phyloP scores from a whole-genome alignment of 345 rosid genomes.

The Hibiscus trionum region DNA sequence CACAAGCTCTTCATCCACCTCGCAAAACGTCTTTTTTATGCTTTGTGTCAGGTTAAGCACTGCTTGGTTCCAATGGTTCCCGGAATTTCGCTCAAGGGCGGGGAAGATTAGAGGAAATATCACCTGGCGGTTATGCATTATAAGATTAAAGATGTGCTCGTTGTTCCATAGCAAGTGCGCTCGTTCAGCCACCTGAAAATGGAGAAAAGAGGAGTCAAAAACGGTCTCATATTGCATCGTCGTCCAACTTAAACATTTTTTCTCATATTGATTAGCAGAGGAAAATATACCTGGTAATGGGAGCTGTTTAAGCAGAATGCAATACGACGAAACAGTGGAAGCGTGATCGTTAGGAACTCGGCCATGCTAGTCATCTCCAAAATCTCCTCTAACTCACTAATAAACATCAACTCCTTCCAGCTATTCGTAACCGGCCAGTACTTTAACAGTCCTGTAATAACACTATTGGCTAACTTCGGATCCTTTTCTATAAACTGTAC shows the following conservation, averaged over 20 bases:
- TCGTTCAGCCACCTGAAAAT: slow-evolving; percentile 69
- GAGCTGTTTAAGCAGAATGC: slow-evolving; percentile 64
- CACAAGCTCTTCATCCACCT: slow-evolving; percentile 63
- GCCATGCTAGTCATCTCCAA: slow-evolving; percentile 52
- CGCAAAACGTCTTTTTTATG: slow-evolving; percentile 41
- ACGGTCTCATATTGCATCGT: slow-evolving; percentile 5
- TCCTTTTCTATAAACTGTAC: slow-evolving; percentile 72
- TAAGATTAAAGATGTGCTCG: slow-evolving; percentile 51
- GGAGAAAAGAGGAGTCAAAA: background rate
- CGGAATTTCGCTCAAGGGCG: slow-evolving; percentile 53
- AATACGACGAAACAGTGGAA: slow-evolving; percentile 56
- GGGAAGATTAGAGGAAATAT: slow-evolving; percentile 50
- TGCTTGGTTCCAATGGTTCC: slow-evolving; percentile 71
- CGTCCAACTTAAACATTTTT: background rate
- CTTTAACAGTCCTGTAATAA: slow-evolving; percentile 58
- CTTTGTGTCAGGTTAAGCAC: slow-evolving; percentile 61
- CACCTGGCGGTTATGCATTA: slow-evolving; percentile 44
- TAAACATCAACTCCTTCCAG: slow-evolving; percentile 78
- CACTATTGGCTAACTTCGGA: slow-evolving; percentile 43
- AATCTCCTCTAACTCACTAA: slow-evolving; percentile 77
- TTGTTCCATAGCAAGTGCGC: slow-evolving; percentile 76
- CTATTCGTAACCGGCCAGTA: slow-evolving; percentile 81
- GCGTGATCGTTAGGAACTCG: slow-evolving; percentile 57
- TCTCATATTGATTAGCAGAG: background rate
- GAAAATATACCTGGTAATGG: slow-evolving; percentile 59